phyloP scores from a whole-genome alignment of 306 rosid species.

The Vigna radiata region DNA sequence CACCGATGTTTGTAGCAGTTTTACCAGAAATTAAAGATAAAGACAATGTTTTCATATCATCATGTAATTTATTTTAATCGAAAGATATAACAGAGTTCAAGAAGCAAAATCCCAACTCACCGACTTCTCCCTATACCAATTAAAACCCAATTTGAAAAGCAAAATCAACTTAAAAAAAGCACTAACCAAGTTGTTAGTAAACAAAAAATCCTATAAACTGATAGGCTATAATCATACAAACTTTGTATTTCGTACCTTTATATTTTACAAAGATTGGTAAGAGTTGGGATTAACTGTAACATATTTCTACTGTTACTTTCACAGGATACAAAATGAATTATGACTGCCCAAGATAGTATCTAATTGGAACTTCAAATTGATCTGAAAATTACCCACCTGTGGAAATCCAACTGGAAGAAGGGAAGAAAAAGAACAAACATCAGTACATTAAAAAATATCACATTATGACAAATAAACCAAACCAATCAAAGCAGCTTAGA shows the following conservation, averaged over 20 bases:
- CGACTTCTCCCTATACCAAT: conserved; percentile 10
- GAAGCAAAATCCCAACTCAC: conserved; percentile 10
- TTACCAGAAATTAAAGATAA: neutral
- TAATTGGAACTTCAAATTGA: conserved; percentile 45
- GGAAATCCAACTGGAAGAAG: conserved; percentile 65
- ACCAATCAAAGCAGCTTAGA: conserved; percentile 36
- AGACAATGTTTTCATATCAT: conserved; percentile 1
- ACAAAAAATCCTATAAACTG: conserved; percentile 11
- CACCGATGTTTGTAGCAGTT: conserved; percentile 6
- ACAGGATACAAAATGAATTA: conserved; percentile 4
- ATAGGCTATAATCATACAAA: conserved; percentile 6
- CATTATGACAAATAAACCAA: conserved; percentile 34
- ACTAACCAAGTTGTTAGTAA: neutral
- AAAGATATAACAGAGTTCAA: conserved; percentile 30
- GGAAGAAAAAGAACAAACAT: conserved; percentile 26
- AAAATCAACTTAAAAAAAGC: conserved; percentile 12
- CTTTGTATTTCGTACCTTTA: conserved; percentile 16
- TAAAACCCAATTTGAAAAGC: conserved; percentile 4
- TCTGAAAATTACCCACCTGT: conserved; percentile 70
- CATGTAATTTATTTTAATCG: conserved; percentile 14
- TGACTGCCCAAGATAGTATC: conserved; percentile 38
- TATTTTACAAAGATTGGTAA: neutral
- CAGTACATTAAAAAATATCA: conserved; percentile 42
- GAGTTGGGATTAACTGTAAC: conserved; percentile 1
- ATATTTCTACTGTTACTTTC: conserved; percentile 25